These are phyloP conservation scores for Moesziomyces globuligerus DNA, from an alignment of 1,284 basidiomycete species.

Conservation along the genomic window DNA sequence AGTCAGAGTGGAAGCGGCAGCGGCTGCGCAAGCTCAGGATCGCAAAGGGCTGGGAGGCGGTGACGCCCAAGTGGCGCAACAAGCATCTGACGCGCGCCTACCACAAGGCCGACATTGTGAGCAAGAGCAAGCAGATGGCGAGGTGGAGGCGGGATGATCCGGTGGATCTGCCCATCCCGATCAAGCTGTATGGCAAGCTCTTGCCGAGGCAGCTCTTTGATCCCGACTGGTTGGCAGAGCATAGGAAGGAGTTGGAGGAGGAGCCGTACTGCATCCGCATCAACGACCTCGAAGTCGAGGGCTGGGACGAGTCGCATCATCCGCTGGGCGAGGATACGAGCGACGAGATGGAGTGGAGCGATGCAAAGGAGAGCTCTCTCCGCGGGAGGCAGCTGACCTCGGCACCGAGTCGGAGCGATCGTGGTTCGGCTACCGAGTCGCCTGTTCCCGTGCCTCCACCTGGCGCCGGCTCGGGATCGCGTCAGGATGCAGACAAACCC, in stretches of 20 bases:
- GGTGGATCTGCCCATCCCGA: slow-evolving; percentile 51
- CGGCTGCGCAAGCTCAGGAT: slow-evolving; percentile 46
- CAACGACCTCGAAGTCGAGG: slow-evolving; percentile 44
- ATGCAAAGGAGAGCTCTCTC: slow-evolving; percentile 41
- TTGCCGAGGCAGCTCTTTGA: slow-evolving; percentile 49
- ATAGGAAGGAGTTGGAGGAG: slow-evolving; percentile 38
- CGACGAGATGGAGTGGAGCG: slow-evolving; percentile 57
- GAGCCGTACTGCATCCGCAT: slow-evolving; percentile 52
- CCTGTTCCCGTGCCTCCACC: slow-evolving; percentile 9
- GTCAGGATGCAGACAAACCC: background rate
- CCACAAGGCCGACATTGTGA: slow-evolving; percentile 51
- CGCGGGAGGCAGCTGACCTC: slow-evolving; percentile 13
- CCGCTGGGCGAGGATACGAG: slow-evolving; percentile 50
- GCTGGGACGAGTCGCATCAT: slow-evolving; percentile 48
- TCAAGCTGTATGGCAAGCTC: slow-evolving; percentile 45
- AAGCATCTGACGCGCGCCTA: slow-evolving; percentile 50
- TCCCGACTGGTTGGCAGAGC: slow-evolving; percentile 44
- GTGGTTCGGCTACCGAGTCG: slow-evolving; percentile 14
- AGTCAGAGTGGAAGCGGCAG: slow-evolving; percentile 47
- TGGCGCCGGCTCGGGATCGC: background rate
- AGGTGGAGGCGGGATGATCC: slow-evolving; percentile 50
- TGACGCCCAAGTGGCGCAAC: slow-evolving; percentile 54
- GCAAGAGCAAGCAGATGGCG: slow-evolving; percentile 53
- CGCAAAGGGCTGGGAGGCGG: slow-evolving; percentile 51
- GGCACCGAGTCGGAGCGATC: slow-evolving; percentile 7